phyloP scores from a whole-genome alignment of 2,329 filamentous ascomycete species.

The Colletotrichum sp. region DNA sequence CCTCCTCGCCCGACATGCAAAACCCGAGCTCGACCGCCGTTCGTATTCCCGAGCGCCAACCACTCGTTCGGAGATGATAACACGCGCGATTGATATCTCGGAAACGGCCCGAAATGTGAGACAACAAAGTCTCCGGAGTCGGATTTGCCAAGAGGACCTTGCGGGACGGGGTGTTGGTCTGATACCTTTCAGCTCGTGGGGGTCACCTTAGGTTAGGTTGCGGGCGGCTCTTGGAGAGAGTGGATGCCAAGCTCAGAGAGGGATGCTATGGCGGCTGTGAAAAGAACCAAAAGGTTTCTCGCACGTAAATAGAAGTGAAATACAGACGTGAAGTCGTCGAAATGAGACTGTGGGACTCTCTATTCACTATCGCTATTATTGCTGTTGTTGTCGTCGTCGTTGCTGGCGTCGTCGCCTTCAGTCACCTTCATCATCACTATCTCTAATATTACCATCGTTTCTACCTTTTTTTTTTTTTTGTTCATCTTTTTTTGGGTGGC shows the following conservation, averaged over 20 bases:
- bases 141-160: not conserved
- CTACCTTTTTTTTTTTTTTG: too few relatives aligned
- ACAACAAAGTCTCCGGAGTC: not conserved
- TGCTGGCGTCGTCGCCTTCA: too few relatives aligned
- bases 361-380: too few relatives aligned
- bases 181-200: not conserved
- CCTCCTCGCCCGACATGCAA: not conserved
- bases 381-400: too few relatives aligned
- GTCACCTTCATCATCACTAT: too few relatives aligned
- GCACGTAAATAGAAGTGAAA: too few relatives aligned
- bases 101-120: not conserved
- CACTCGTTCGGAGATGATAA: not conserved
- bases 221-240: not conserved
- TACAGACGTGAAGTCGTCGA: too few relatives aligned
- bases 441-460: too few relatives aligned
- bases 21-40: not conserved
- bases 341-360: too few relatives aligned
- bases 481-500: too few relatives aligned
- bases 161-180: not conserved
- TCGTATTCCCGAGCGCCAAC: not conserved
- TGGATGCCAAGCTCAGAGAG: not conserved
- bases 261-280: not conserved
- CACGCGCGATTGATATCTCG: not conserved
- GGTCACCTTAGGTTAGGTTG: not conserved
- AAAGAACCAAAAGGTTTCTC: too few relatives aligned